Base-by-base conservation (phyloP, 1,139 yeast species). In the Blastobotrys ciferrii region DNA sequence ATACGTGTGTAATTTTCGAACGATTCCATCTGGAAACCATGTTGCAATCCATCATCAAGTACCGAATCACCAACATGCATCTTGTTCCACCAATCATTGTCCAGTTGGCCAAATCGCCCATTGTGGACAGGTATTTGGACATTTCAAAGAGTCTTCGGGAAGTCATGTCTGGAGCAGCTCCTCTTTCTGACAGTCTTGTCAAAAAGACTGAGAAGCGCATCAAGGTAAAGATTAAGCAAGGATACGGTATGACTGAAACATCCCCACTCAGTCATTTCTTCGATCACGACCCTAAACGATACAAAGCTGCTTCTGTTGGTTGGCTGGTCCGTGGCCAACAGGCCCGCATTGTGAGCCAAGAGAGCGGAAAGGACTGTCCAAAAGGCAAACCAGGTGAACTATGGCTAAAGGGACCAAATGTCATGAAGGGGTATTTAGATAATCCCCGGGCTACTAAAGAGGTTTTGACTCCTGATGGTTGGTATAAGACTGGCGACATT, bases 401-500 rank as follows among this genome's bases (percentile, higher is more conserved):
- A 47, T 74, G 80, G 67, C 59, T 85, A 32, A 72, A 88, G 47
- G 95, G 95, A 0, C 84, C 87, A 3, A 87, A 83, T 61, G 71
- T 82, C 35, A 82, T 84, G 70, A 63, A 62, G 35, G 80, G 79
- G 5, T 87, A 87, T 64, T 80, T 68, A 63, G 75, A 81, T 54
- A 79, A 82, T 59, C 72, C 72, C 3, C 66, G 70, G 33, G 85
- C 81, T 32, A 80, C 84, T 0, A 63, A 60, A 9, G 73, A 71
- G 30, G 71, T 80, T 1, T 61, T 82, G 41, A 81, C 80, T 52
- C 63, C 71, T 19, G 84, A 84, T 28, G 86, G 87, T 3, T 87
- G 91, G 89, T 81, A 84, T 67, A 71, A 75, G 40, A 86, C 95
- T 5, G 95, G 95, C 43, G 95, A 86, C 66, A 78, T 85, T 52